phyloP scores from a whole-genome alignment of 2,329 filamentous ascomycete genomes.

The Colletotrichum somersetense region DNA sequence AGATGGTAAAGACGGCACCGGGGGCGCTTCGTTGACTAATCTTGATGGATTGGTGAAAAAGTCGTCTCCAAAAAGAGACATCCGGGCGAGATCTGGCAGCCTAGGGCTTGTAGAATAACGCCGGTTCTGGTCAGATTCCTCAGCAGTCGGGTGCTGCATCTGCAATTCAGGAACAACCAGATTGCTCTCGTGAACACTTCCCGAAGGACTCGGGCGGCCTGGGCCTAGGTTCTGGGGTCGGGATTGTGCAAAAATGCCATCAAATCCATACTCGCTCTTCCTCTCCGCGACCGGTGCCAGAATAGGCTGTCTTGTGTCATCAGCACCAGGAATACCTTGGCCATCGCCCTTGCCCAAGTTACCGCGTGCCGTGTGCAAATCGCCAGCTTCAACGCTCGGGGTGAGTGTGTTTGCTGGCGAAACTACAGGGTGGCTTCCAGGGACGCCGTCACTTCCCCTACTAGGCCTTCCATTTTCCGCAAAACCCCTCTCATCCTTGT shows the following conservation, averaged over 20 bases:
- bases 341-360: constrained; percentile 6
- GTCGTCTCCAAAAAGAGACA: constrained; percentile 72
- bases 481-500: constrained; percentile 68
- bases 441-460: constrained; percentile 60
- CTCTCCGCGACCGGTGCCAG: constrained; percentile 69
- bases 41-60: constrained; percentile 60
- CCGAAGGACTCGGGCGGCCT: constrained; percentile 1
- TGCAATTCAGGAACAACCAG: constrained; percentile 21
- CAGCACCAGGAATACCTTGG: constrained; percentile 39
- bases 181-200: constrained; percentile 32
- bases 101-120: constrained; percentile 67
- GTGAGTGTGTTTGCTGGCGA: constrained; percentile 10
- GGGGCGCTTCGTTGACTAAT: constrained; percentile 46
- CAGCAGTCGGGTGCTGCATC: constrained; percentile 38
- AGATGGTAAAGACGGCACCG: constrained; percentile 44
- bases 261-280: constrained; percentile 70
- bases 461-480: constrained; percentile 70
- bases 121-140: constrained; percentile 36
- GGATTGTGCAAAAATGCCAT: constrained; percentile 52
- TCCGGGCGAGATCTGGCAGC: constrained; percentile 68
- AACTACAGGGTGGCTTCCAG: constrained; percentile 12
- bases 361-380: constrained; percentile 18
- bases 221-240: constrained; percentile 34
- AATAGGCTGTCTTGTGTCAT: constrained; percentile 46
- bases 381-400: constrained; percentile 37